Evolutionary conservation across 2,329 filamentous ascomycete species (phyloP).

Genomic region (Hymenoscyphus fraxineus): DNA sequence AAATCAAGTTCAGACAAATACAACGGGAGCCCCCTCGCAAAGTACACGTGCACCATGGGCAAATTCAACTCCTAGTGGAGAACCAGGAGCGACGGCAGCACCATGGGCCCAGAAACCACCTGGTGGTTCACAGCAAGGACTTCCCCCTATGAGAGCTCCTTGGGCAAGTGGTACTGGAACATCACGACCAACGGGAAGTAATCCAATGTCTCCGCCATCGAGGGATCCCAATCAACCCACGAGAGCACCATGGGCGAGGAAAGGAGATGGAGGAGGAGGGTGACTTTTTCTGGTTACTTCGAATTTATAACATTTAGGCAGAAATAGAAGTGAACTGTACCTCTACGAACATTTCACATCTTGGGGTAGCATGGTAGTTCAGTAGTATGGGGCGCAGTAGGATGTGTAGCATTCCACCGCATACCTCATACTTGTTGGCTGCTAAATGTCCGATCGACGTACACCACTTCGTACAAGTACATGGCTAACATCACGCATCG

Average conservation of each 20-base stretch:
- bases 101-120: constrained; percentile 2
- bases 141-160: constrained; percentile 29
- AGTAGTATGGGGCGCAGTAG: neutral
- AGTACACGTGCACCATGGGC: constrained; percentile 32
- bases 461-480: neutral
- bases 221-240: neutral
- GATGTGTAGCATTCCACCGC: neutral
- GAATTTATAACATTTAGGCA: neutral
- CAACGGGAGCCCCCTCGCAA: constrained; percentile 22
- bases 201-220: neutral
- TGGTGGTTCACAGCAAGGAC: neutral
- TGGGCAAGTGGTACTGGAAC: constrained; percentile 26
- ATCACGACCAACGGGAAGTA: constrained; percentile 6
- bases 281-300: neutral
- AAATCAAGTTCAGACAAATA: constrained; percentile 15
- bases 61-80: constrained; percentile 8
- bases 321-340: neutral
- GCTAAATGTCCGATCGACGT: neutral
- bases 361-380: neutral
- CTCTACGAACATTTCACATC: neutral
- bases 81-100: neutral
- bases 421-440: neutral
- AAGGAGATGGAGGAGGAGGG: constrained; percentile 4
- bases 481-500: neutral
- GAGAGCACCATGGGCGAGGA: constrained; percentile 15